These are phyloP conservation scores for Lachnellula suecica DNA, from an alignment of 2,329 filamentous ascomycete genomes.

Conservation along the genomic window DNA sequence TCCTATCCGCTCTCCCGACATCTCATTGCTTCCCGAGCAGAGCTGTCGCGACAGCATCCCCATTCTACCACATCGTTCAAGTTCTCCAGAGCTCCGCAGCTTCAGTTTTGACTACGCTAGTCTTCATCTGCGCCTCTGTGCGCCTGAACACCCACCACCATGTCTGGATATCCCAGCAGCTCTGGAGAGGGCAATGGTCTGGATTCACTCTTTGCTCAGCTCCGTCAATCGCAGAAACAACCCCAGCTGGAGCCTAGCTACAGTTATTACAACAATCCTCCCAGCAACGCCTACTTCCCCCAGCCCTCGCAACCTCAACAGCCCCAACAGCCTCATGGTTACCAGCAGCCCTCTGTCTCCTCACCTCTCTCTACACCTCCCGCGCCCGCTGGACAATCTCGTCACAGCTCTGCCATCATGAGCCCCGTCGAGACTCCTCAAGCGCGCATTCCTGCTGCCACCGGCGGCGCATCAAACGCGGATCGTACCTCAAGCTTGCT, in stretches of 20 bases:
- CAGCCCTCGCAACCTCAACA: conserved; percentile 24
- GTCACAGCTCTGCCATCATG: conserved; percentile 56
- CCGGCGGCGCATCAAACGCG: conserved; percentile 35
- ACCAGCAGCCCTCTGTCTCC: conserved; percentile 56
- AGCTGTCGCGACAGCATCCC: conserved; percentile 7
- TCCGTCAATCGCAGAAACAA: conserved; percentile 30
- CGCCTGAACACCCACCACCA: conserved; percentile 26
- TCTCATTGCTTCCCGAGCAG: conserved; percentile 10
- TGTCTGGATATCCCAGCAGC: conserved; percentile 34
- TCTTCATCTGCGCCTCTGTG: conserved; percentile 30
- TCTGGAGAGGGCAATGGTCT: conserved; percentile 29
- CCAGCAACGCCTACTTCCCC: conserved; percentile 25
- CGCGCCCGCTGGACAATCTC: conserved; percentile 50
- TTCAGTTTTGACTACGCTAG: conserved; percentile 28
- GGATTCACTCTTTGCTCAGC: conserved; percentile 34
- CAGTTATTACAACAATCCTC: conserved; percentile 29
- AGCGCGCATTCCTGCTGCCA: conserved; percentile 36
- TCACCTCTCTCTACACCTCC: conserved; percentile 58
- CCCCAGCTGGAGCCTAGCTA: conserved; percentile 29
- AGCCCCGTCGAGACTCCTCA: conserved; percentile 50
- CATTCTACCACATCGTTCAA: conserved; percentile 2
- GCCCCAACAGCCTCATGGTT: conserved; percentile 34
- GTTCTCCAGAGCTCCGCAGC: conserved; percentile 9
- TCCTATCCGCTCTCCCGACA: not conserved
- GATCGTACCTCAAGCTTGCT: conserved; percentile 58